A percentile compares a stretch with the other conserved stretches of the same genome.
Conservation (phyloP, 306 rosid species). For the Crotalaria pallida region DNA sequence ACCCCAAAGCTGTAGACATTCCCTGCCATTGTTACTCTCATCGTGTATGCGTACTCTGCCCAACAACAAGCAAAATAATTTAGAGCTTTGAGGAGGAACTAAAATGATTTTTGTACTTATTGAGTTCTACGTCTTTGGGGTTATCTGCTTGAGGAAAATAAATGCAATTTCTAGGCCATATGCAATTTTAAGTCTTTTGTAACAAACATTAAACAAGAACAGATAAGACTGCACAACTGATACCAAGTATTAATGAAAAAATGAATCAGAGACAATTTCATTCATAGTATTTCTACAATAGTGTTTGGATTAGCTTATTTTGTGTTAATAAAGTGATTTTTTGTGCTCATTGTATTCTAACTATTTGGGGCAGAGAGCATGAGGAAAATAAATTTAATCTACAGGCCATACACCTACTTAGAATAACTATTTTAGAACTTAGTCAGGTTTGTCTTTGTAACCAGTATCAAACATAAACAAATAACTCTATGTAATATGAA, state of each 20-base stretch:
- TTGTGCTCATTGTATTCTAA: no score
- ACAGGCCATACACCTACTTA: background rate
- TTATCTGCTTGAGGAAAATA: background rate
- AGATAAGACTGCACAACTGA: no score
- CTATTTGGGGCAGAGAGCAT: background rate
- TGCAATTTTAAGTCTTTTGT: no score
- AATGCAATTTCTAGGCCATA: background rate
- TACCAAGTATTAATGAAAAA: no score
- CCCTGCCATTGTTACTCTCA: constrained; percentile 72
- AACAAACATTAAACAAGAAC: no score
- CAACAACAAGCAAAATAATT: constrained; percentile 20
- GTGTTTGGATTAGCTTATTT: no score
- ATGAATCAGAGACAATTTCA: no score
- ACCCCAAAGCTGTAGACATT: constrained; percentile 89
- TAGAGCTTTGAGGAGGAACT: constrained; percentile 2
- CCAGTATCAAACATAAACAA: no score
- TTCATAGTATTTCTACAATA: no score
- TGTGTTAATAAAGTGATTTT: no score
- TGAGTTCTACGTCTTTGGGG: background rate
- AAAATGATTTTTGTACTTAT: background rate
- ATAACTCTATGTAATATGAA: background rate
- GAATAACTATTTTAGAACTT: background rate
- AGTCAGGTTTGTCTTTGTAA: background rate
- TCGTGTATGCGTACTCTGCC: constrained; percentile 90
- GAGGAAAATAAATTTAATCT: background rate